phyloP scores from a whole-genome alignment of 495 filamentous ascomycete species.

The Hypoxylon fuscum region DNA sequence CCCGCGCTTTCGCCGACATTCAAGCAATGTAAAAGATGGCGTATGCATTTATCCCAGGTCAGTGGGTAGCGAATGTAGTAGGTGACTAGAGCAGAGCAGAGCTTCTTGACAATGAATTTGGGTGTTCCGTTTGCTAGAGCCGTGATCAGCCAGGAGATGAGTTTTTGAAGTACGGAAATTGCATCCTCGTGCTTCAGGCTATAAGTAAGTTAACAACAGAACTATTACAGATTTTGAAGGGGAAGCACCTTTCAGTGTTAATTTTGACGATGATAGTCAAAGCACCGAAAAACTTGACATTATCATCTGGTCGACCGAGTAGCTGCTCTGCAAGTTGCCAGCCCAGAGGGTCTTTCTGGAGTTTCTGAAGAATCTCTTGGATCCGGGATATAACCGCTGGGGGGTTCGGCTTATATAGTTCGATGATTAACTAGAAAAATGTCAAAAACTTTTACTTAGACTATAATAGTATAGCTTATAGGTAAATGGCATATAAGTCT shows the following conservation, averaged over 20 bases:
- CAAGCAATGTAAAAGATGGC: constrained; percentile 72
- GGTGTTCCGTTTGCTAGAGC: constrained; percentile 67
- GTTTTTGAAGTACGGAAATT: constrained; percentile 69
- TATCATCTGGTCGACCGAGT: constrained; percentile 67
- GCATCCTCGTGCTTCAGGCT: constrained; percentile 69
- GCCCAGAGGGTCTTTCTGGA: constrained; percentile 80
- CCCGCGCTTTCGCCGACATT: constrained; percentile 59
- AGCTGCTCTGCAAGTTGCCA: constrained; percentile 86
- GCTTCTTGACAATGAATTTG: constrained; percentile 77
- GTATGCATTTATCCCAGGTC: constrained; percentile 73
- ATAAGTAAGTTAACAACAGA: constrained; percentile 52
- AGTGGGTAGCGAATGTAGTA: constrained; percentile 78
- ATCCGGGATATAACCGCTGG: constrained; percentile 70
- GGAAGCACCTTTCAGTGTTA: constrained; percentile 76
- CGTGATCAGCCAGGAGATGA: constrained; percentile 73
- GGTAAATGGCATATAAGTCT: background rate
- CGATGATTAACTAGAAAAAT: constrained; percentile 62
- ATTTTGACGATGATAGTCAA: constrained; percentile 93
- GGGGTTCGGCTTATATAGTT: constrained; percentile 76
- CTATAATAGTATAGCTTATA: background rate
- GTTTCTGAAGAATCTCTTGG: constrained; percentile 75
- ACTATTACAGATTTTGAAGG: background rate
- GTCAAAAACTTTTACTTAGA: constrained; percentile 17
- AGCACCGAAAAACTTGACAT: constrained; percentile 92
- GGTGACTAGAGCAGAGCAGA: constrained; percentile 81